Evolutionary conservation across 179 eudicot species (phyloP).

Genomic region (Actinidia chinensis): DNA sequence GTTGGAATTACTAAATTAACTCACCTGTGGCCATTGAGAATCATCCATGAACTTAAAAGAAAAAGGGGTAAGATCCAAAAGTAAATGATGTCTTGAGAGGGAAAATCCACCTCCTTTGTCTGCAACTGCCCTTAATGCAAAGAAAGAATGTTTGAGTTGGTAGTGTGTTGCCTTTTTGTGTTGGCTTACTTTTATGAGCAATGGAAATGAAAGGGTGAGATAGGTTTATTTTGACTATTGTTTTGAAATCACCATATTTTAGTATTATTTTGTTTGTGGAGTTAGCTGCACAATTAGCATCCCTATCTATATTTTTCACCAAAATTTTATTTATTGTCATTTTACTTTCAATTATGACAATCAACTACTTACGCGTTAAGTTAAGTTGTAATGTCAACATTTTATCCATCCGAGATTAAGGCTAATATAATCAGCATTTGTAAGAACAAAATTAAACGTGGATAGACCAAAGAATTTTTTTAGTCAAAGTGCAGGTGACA

Average conservation of each 20-base stretch:
- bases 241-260: neutral
- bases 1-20: neutral
- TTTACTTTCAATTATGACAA: too few relatives aligned
- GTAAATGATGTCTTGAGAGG: constrained; percentile 15
- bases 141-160: constrained; percentile 19
- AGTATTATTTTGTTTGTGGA: neutral
- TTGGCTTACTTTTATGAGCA: constrained; percentile 9
- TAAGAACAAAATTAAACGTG: too few relatives aligned
- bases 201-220: neutral
- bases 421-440: too few relatives aligned
- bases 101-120: constrained; percentile 19
- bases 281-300: too few relatives aligned
- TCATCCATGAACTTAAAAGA: constrained; percentile 25
- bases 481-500: too few relatives aligned
- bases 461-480: too few relatives aligned
- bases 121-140: constrained; percentile 16
- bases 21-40: constrained; percentile 36
- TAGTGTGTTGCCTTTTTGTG: constrained; percentile 19
- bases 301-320: too few relatives aligned
- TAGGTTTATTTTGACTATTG: constrained; percentile 8
- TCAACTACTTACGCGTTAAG: too few relatives aligned
- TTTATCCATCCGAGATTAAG: too few relatives aligned
- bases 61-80: constrained; percentile 21
- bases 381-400: too few relatives aligned
- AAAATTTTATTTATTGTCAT: too few relatives aligned